Evolutionary conservation across 2,329 filamentous ascomycete genomes (phyloP).

Genomic region (Colletotrichum somersetense): DNA sequence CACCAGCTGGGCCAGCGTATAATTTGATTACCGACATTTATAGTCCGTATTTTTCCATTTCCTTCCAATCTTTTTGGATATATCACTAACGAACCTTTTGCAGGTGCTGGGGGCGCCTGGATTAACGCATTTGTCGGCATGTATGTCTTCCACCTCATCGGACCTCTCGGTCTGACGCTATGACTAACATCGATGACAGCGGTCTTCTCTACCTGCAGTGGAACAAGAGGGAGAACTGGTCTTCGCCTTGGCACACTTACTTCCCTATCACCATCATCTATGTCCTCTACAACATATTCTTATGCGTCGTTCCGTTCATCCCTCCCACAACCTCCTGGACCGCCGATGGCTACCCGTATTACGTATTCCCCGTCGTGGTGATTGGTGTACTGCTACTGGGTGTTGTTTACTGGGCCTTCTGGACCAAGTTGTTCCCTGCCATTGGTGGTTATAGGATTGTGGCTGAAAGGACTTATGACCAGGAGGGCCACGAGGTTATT

Average conservation of each 20-base stretch:
- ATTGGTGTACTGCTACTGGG: slow-evolving; percentile 65
- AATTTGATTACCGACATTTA: slow-evolving; percentile 74
- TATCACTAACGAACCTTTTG: too few species aligned
- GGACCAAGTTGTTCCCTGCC: slow-evolving; percentile 63
- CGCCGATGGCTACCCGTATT: slow-evolving; percentile 66
- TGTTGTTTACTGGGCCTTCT: slow-evolving; percentile 64
- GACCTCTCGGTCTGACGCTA: accelerated
- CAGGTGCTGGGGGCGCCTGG: slow-evolving; percentile 59
- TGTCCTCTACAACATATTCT: slow-evolving; percentile 64
- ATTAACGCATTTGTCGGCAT: slow-evolving; percentile 63
- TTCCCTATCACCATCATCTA: slow-evolving; percentile 63
- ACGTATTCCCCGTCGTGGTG: slow-evolving; percentile 67
- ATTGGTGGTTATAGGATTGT: slow-evolving; percentile 64
- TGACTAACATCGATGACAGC: slow-evolving; percentile 43
- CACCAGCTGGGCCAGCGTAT: slow-evolving; percentile 76
- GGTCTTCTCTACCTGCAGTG: slow-evolving; percentile 66
- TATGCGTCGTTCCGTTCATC: slow-evolving; percentile 67
- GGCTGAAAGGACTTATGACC: slow-evolving; percentile 57
- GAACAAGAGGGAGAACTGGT: slow-evolving; percentile 64
- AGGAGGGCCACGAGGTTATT: slow-evolving; percentile 55
- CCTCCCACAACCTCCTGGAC: slow-evolving; percentile 63
- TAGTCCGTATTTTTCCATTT: not conserved
- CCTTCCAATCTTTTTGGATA: too few species aligned
- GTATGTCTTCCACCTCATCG: slow-evolving; percentile 8
- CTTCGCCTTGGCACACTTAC: slow-evolving; percentile 64